These are phyloP conservation scores for Sclerotinia borealis DNA, from an alignment of 2,329 filamentous ascomycete species.

Conservation along the genomic window DNA sequence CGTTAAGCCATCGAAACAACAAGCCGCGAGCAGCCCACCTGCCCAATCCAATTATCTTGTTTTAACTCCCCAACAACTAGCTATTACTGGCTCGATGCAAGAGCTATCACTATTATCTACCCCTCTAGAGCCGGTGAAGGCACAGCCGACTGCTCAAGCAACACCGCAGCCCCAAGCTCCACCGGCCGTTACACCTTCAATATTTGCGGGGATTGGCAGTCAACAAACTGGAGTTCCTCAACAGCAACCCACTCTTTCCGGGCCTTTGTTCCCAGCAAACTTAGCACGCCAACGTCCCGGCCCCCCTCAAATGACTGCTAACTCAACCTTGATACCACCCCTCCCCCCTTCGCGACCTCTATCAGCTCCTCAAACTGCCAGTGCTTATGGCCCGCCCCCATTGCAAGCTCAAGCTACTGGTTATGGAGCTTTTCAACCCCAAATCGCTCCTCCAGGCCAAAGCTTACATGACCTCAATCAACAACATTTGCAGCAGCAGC, in stretches of 20 bases:
- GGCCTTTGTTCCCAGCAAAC: slow-evolving; percentile 32
- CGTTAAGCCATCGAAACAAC: slow-evolving; percentile 70
- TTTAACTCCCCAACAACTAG: slow-evolving; percentile 38
- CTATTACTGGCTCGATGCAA: slow-evolving; percentile 63
- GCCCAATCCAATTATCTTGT: slow-evolving; percentile 34
- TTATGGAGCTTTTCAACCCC: slow-evolving; percentile 42
- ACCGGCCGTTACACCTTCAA: slow-evolving; percentile 50
- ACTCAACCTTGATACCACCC: slow-evolving; percentile 62
- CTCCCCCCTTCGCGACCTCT: slow-evolving; percentile 72
- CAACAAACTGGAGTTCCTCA: slow-evolving; percentile 41
- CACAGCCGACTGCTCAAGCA: slow-evolving; percentile 31
- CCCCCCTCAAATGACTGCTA: slow-evolving; percentile 54
- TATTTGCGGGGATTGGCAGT: slow-evolving; percentile 47
- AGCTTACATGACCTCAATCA: slow-evolving; percentile 61
- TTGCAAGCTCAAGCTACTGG: slow-evolving; percentile 84
- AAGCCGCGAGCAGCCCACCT: slow-evolving; percentile 33
- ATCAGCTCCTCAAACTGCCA: slow-evolving; percentile 80
- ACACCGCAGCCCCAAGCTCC: slow-evolving; percentile 26
- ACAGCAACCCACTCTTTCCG: slow-evolving; percentile 20
- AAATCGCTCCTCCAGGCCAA: slow-evolving; percentile 67
- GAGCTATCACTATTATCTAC: slow-evolving; percentile 59
- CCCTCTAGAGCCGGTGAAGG: slow-evolving; percentile 50
- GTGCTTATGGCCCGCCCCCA: slow-evolving; percentile 65
- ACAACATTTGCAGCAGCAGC: slow-evolving; percentile 51
- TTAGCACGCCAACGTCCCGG: slow-evolving; percentile 62